Base-by-base conservation (phyloP, 1,139 yeast genomes). In the Geotrichum siamense region DNA sequence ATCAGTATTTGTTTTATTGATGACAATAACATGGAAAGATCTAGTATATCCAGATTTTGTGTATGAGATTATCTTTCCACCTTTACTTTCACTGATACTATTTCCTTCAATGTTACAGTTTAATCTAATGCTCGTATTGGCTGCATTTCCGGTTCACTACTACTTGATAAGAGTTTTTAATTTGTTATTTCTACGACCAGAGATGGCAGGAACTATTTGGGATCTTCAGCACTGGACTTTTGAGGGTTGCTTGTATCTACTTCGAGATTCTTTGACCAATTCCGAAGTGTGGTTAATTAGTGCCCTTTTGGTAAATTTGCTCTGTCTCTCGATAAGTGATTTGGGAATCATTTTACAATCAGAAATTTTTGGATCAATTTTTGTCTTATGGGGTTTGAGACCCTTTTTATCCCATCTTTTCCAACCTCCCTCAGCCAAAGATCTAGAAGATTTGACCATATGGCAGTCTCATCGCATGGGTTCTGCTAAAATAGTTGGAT, bases 211-310 rank as follows among this genome's bases (percentile, higher is more conserved):
- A 5, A 6, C 5, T 5, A 6, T 33, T 3, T 33, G 37, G 37
- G 37, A 33, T 21, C 4, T 33, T 9, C 25, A 33, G n/a, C 4
- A 10, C 16, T 20, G 5, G 10, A 8, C n/a, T 10, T 15, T 33
- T 33, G 13, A 21, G 10, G 19, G 10, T 5, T 5, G n/a, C 9
- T 5, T 15, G 5, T 13, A 36, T 6, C 21, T 36, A 10, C 42
- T 27, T 1, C 26, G 34, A 16, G 38, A 49, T 6, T 55, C 59
- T n/a, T 50, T 57, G 26, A 48, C 57, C 2, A 43, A 31, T 16
- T 47, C 54, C 0, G 61, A 57, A 43, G 44, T 47, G 9, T 49
- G 51, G 21, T 49, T 57, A 25, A 51, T 55, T 29, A 41, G 57
- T 19, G 43, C 56, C 2, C 39, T 56, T 34, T 34, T 56, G 15